phyloP scores from a whole-genome alignment of 352 stramenopile species.

The Hyaloperonospora brassicae region DNA sequence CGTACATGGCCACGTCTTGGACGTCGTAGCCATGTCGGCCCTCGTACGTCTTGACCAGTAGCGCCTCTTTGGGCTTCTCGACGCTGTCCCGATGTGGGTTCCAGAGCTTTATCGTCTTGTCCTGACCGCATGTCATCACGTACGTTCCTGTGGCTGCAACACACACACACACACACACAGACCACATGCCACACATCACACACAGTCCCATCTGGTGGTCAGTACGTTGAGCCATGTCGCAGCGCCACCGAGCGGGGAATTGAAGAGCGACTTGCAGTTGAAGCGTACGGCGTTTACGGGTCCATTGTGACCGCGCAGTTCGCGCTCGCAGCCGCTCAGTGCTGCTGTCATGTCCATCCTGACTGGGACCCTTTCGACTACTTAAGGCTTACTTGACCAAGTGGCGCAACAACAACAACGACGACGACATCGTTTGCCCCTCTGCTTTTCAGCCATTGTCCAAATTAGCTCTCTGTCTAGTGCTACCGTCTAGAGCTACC shows the following conservation, averaged over 20 bases:
- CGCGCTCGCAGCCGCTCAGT: conserved; percentile 34
- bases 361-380: background rate
- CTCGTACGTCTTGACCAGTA: conserved; percentile 83
- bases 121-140: conserved; percentile 84
- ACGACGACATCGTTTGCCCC: background rate
- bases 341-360: conserved; percentile 11
- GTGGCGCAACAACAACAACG: background rate
- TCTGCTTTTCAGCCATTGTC: conserved; percentile 1
- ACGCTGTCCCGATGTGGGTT: conserved; percentile 76
- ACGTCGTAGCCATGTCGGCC: conserved; percentile 85
- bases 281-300: conserved; percentile 75
- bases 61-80: conserved; percentile 45
- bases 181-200: no score
- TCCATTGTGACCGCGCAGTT: conserved; percentile 59
- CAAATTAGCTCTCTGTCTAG: conserved; percentile 6
- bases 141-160: conserved; percentile 77
- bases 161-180: background rate
- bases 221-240: background rate
- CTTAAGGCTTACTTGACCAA: no score
- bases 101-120: conserved; percentile 82
- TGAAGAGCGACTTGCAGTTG: conserved; percentile 40
- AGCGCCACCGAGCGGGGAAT: background rate
- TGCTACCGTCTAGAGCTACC: no score
- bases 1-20: conserved; percentile 84
- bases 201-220: no score